Evolutionary conservation across 371 early-diverging fungal genomes (phyloP), one percentile per base, ranked within the genome.

Genomic region (Mortierella sp.): DNA sequence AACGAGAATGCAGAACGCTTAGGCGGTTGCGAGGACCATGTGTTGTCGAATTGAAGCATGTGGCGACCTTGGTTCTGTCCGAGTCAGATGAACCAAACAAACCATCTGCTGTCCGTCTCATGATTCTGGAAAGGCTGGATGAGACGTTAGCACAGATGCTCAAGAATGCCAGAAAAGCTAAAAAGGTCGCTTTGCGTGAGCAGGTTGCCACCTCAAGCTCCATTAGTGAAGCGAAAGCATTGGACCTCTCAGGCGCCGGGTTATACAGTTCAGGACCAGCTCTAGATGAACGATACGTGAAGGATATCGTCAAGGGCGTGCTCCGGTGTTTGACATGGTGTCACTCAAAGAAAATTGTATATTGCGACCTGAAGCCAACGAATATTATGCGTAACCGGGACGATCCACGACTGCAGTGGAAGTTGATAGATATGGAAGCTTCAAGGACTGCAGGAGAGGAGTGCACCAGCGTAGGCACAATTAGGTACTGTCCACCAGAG

Each of bases 371-470:
- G 47, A 79, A 79, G 51, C 79, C 79, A 3, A 73, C 79, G 40
- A 79, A 79, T 40, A 68, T 79, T 35, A 79, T 79, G 79, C 79
- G 70, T n/a, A 79, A 79, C 29, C 74, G 79, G 31, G 79, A 79
- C n/a, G 79, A 79, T 29, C 60, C 73, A 34, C 66, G 79, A 13
- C 79, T 66, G 22, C 79, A 73, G 26, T 79, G 79, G 79, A 79
- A 79, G 55, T 40, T 79, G 31, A 79, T 79, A 32, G 79, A 79
- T 35, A 63, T 79, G 35, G 79, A 79, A 22, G 73, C 79, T 1
- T 79, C 79, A 13, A 62, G 79, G 0, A 64, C 67, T 5, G 79
- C 73, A 15, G 69, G 56, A 17, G 79, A 79, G 22, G 79, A 79
- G 51, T 70, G 79, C 43, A 79, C 67, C 23, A 70, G 68, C 1